Evolutionary conservation across 768 basidiomycete species (phyloP).

Genomic region (Pleurotus giganteus): DNA sequence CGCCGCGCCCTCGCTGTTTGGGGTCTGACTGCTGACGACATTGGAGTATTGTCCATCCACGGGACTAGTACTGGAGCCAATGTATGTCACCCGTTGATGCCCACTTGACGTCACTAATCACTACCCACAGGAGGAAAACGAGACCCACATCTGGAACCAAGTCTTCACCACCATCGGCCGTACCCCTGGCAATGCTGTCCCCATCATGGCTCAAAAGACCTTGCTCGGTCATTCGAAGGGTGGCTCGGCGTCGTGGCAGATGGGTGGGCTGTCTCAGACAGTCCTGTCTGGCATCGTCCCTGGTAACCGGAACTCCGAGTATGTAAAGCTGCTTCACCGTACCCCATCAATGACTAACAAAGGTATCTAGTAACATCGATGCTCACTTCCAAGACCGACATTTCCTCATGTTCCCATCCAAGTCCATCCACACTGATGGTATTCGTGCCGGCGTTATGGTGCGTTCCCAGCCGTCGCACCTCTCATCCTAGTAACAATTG

Average conservation of each 20-base stretch:
- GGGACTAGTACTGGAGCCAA: constrained; percentile 88
- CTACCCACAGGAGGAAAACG: constrained; percentile 81
- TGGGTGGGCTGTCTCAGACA: constrained; percentile 87
- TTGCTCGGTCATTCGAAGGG: constrained; percentile 98
- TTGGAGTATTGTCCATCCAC: constrained; percentile 87
- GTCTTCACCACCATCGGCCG: constrained; percentile 88
- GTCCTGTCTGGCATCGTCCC: constrained; percentile 86
- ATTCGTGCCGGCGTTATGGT: constrained; percentile 88
- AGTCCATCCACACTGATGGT: constrained; percentile 91
- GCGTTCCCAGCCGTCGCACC: constrained; percentile 18
- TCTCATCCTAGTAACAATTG: neutral
- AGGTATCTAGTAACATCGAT: constrained; percentile 77
- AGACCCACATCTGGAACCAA: constrained; percentile 95
- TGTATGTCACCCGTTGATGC: constrained; percentile 31
- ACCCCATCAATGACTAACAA: constrained; percentile 5
- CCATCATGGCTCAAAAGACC: constrained; percentile 96
- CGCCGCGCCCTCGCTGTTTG: constrained; percentile 96
- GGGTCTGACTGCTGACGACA: constrained; percentile 91
- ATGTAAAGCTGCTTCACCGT: constrained; percentile 32
- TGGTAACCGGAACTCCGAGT: constrained; percentile 96
- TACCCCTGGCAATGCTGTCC: constrained; percentile 94
- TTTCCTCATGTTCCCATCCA: constrained; percentile 96
- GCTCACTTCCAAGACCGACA: constrained; percentile 86
- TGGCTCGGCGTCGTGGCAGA: constrained; percentile 98
- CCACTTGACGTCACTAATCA: constrained; percentile 12